Conservation (phyloP, 2,329 filamentous ascomycete genomes). For the Alternaria burnsii region DNA sequence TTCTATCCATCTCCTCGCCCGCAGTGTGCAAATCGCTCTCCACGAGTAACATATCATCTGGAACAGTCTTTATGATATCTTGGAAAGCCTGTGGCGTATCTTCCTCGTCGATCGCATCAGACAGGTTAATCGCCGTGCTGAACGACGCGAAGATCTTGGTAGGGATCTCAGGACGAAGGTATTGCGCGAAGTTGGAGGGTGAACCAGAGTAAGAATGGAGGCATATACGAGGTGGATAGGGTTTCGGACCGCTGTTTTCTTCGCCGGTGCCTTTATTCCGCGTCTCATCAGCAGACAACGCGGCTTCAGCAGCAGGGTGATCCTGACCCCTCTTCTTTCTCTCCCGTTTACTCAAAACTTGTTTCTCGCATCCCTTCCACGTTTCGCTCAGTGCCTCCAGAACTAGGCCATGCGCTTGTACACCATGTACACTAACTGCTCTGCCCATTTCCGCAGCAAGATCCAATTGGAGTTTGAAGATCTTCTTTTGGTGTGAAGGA, state of each 20-base stretch:
- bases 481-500: slow-evolving; percentile 71
- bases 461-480: slow-evolving; percentile 73
- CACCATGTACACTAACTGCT: slow-evolving; percentile 75
- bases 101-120: slow-evolving; percentile 56
- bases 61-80: slow-evolving; percentile 75
- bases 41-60: slow-evolving; percentile 79
- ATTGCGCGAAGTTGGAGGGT: slow-evolving; percentile 77
- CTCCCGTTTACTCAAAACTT: slow-evolving; percentile 68
- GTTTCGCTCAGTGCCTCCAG: slow-evolving; percentile 70
- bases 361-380: slow-evolving; percentile 75
- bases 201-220: slow-evolving; percentile 92
- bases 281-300: slow-evolving; percentile 9
- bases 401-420: slow-evolving; percentile 77
- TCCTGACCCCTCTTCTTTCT: slow-evolving; percentile 43
- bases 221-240: slow-evolving; percentile 88
- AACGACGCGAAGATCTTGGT: slow-evolving; percentile 87
- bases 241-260: slow-evolving; percentile 54
- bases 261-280: background rate
- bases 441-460: slow-evolving; percentile 73
- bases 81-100: slow-evolving; percentile 63
- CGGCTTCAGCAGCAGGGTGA: slow-evolving; percentile 20
- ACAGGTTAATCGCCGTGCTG: slow-evolving; percentile 82
- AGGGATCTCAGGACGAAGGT: slow-evolving; percentile 76
- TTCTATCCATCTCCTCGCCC: slow-evolving; percentile 79
- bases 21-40: slow-evolving; percentile 92